Evolutionary conservation across 495 filamentous ascomycete species (phyloP), one percentile per base, ranked within the genome.

Genomic region (Aspergillus carlsbadensis): DNA sequence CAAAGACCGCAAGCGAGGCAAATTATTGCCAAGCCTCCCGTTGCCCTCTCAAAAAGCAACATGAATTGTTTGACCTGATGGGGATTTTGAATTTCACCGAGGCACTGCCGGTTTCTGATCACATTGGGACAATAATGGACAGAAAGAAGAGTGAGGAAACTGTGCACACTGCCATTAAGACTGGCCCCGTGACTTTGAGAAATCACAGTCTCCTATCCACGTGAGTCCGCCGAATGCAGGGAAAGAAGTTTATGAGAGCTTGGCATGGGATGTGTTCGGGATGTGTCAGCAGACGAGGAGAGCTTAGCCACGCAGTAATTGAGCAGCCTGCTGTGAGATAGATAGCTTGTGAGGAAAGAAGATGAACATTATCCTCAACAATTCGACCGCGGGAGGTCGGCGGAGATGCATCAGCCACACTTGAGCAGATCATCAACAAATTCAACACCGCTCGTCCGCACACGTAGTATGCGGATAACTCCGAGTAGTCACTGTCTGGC

Each of bases 271-370:
- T 50, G 34, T 29, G 20, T 36, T 6, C 45, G n/a, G 14, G n/a
- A n/a, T n/a, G n/a, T 13, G 35, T 39, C 4, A 17, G n/a, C 10
- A 13, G 41, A 2, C n/a, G 10, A 43, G 3, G 24, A 31, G 21
- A 50, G 47, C 47, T 50, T 50, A 50, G 47, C 47, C 47, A 50
- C 47, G 17, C 22, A 34, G 34, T 15, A 43, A 50, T 50, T 39
- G 13, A 26, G 47, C 47, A 50, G 47, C 47, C 47, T 50, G 47
- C 11, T 50, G 34, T 36, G 36, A 50, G 47, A 26, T 29, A 50
- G 47, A 26, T 29, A 29, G 26, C 26, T 29, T 3, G 8, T 29
- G 26, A 29, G 26, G 26, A 8, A 29, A 29, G 46, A 50, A 22
- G 34, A 20, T 50, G 45, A 31, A 31, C 26, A 29, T 3, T 3